phyloP scores from a whole-genome alignment of 371 early-diverging fungal species.

The Mortierella sp. region DNA sequence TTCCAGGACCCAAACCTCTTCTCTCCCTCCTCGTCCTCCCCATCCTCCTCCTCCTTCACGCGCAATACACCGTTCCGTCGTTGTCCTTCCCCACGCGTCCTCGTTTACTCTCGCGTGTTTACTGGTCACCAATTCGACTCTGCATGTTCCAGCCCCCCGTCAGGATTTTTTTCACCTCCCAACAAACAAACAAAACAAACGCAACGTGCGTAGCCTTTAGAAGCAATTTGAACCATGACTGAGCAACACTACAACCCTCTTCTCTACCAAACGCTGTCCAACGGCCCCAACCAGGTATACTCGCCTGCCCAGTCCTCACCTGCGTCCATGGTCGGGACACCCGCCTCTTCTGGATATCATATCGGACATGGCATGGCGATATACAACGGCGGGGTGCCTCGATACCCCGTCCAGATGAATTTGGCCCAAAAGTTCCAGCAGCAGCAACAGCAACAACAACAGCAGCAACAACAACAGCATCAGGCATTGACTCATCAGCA shows the following conservation, averaged over 20 bases:
- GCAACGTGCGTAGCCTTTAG: slow-evolving; percentile 28
- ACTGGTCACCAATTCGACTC: slow-evolving; percentile 19
- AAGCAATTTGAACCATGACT: slow-evolving; percentile 37
- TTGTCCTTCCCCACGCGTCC: not conserved
- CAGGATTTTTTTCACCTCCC: slow-evolving; percentile 25
- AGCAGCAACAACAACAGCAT: slow-evolving; percentile 56
- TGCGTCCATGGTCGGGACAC: slow-evolving; percentile 48
- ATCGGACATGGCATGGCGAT: slow-evolving; percentile 59
- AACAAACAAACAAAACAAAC: slow-evolving; percentile 42
- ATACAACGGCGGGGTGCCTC: slow-evolving; percentile 61
- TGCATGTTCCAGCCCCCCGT: slow-evolving; percentile 51
- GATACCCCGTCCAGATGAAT: slow-evolving; percentile 66
- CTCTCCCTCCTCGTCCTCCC: not conserved
- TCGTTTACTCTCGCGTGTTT: not conserved
- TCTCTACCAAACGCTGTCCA: slow-evolving; percentile 50
- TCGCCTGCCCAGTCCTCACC: slow-evolving; percentile 65
- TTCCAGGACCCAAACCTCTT: not conserved
- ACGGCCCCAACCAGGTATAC: slow-evolving; percentile 56
- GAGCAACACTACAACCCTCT: slow-evolving; percentile 58
- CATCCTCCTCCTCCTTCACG: not conserved
- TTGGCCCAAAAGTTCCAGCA: slow-evolving; percentile 62
- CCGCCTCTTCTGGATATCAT: slow-evolving; percentile 62
- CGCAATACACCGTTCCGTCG: not conserved
- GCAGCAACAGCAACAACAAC: not conserved
- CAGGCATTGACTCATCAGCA: slow-evolving; percentile 55